A percentile compares a stretch with the other conserved stretches of the same genome.
Conservation (phyloP, 768 basidiomycete species). For the Tylopilus sp. region DNA sequence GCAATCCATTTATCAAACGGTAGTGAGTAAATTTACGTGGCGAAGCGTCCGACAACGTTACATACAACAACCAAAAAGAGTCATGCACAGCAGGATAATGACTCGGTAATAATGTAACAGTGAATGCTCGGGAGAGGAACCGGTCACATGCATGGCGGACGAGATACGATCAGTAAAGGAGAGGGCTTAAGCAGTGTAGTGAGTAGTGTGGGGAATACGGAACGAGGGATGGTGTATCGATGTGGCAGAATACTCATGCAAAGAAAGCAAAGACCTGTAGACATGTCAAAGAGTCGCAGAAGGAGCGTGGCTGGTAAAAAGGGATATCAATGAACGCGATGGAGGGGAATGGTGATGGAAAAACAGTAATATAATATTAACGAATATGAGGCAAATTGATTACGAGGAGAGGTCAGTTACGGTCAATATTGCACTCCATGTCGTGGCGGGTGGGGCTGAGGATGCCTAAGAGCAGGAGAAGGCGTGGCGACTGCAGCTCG, state of each 20-base stretch:
- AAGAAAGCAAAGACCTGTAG: not conserved
- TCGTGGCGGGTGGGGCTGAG: conserved; percentile 6
- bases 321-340: conserved; percentile 9
- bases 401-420: conserved; percentile 3
- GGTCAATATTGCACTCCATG: conserved; percentile 13
- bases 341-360: not conserved
- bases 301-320: not conserved
- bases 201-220: not conserved
- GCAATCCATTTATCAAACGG: too few species aligned
- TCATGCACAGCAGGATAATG: not conserved
- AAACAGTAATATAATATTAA: conserved; percentile 18
- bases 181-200: too few species aligned
- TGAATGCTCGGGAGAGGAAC: not conserved
- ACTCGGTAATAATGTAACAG: not conserved
- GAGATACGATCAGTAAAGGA: not conserved
- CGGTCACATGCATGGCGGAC: not conserved
- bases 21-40: too few species aligned
- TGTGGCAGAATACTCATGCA: not conserved
- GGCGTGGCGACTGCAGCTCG: conserved; percentile 5
- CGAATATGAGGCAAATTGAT: conserved; percentile 9
- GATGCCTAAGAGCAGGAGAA: not conserved
- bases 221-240: not conserved
- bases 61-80: not conserved
- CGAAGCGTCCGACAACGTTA: too few species aligned
- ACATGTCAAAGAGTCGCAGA: not conserved